Conservation (phyloP, 2,329 filamentous ascomycete species). For the Dactylellina haptotyla region DNA sequence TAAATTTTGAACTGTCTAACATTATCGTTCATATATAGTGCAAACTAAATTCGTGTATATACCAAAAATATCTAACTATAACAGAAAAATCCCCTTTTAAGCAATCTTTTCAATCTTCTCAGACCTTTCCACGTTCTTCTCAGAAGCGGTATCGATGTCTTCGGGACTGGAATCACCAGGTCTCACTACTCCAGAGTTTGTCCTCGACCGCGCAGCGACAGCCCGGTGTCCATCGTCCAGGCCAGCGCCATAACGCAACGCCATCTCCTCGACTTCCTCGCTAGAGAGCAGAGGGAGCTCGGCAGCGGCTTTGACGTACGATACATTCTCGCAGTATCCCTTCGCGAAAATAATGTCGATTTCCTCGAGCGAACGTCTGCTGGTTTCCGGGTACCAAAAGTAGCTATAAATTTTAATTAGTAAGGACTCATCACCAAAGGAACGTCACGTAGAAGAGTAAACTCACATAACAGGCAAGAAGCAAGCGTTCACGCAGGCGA, state of each 20-base stretch:
- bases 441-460: slow-evolving; percentile 30
- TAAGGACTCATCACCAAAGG: not conserved
- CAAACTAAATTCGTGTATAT: too few relatives aligned
- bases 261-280: slow-evolving; percentile 67
- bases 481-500: slow-evolving; percentile 61
- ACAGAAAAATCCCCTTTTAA: too few relatives aligned
- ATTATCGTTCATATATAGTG: too few relatives aligned
- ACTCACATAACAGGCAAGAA: slow-evolving; percentile 62
- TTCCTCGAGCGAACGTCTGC: slow-evolving; percentile 61
- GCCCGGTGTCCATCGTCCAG: slow-evolving; percentile 34
- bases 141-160: not conserved
- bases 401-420: not conserved
- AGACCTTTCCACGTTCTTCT: not conserved
- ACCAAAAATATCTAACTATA: too few relatives aligned
- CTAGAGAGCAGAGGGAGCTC: slow-evolving; percentile 68
- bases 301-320: slow-evolving; percentile 69
- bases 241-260: slow-evolving; percentile 59
- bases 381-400: slow-evolving; percentile 21
- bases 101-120: slow-evolving; percentile 12
- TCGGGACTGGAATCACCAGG: slow-evolving; percentile 1
- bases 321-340: slow-evolving; percentile 69
- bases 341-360: slow-evolving; percentile 62
- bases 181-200: slow-evolving; percentile 14
- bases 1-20: too few relatives aligned
- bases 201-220: slow-evolving; percentile 11